These are phyloP conservation scores for Madurella fahalii DNA, from an alignment of 2,329 filamentous ascomycete genomes.

Conservation along the genomic window DNA sequence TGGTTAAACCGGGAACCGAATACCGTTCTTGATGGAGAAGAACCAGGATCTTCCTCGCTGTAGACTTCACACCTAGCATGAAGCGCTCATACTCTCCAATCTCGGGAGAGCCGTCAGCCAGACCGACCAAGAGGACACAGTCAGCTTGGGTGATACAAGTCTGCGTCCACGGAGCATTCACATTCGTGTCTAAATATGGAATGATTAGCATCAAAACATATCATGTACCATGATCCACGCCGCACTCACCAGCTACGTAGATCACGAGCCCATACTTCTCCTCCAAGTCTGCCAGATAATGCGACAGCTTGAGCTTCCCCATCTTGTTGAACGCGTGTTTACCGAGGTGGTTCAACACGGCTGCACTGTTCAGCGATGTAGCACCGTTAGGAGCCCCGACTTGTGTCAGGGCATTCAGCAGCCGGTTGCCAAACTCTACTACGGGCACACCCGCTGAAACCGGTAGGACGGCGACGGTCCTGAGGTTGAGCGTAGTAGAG, in stretches of 20 bases:
- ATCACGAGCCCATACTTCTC: constrained; percentile 95
- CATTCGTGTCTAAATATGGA: constrained; percentile 68
- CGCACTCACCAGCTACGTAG: constrained; percentile 72
- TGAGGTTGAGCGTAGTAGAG: constrained; percentile 84
- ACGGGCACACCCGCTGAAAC: constrained; percentile 90
- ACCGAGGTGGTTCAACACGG: constrained; percentile 90
- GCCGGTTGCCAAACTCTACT: constrained; percentile 84
- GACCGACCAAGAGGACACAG: constrained; percentile 86
- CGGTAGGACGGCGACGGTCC: constrained; percentile 88
- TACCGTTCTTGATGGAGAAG: constrained; percentile 86
- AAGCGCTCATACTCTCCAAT: constrained; percentile 98
- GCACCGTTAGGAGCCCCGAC: constrained; percentile 87
- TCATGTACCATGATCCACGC: constrained; percentile 1
- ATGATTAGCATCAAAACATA: background rate
- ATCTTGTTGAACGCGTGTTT: constrained; percentile 96
- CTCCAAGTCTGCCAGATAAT: constrained; percentile 93
- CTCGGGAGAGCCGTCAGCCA: constrained; percentile 82
- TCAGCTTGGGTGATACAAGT: constrained; percentile 97
- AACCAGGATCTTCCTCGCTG: constrained; percentile 87
- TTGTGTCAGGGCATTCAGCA: constrained; percentile 84
- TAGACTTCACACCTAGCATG: constrained; percentile 94
- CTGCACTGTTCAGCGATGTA: constrained; percentile 86
- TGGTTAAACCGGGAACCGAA: constrained; percentile 76
- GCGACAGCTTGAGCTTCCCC: constrained; percentile 91
- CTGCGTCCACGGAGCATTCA: constrained; percentile 97